Evolutionary conservation across 441 rosid genomes (phyloP), one percentile per base, ranked within the genome.

Genomic region (Bruguiera hainesii): DNA sequence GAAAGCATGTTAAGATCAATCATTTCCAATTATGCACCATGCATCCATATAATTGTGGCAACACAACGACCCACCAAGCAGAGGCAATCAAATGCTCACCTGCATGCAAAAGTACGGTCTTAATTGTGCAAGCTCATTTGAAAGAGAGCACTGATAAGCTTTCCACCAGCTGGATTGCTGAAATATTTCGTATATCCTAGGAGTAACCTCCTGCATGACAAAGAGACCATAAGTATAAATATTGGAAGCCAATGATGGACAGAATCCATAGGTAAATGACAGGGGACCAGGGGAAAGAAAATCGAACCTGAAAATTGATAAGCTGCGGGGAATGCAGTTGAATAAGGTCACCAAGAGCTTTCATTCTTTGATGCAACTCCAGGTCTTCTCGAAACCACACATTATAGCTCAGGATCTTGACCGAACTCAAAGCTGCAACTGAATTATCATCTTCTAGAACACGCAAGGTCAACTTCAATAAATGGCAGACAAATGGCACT

Each of bases 371-470:
- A 67, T 76, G 81, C 79, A 94, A 23, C 81, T 91, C 98, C 75
- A 94, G 67, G 75, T 91, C 98, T 73, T 91, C 97, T 46, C 96
- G 84, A 64, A 94, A 91, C 98, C 98, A 94, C 68, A 94, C 92
- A 85, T 94, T 94, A 80, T 94, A 94, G 83, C 80, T 94, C 85
- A 94, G 75, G 42, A 94, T 73, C 85, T 90, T 88, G 67, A 90
- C 63, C 21, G 89, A 64, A 73, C 70, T 51, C 18, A 63, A 39
- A 73, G 53, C 66, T 39, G 78, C 30, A 58, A 72, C 68, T 73
- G 88, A 81, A 64, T 52, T 60, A 63, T 73, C 62, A 50, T 76
- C 81, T 57, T 63, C 87, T 82, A 82, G 66, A 53, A 69, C 64
- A 66, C 29, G 68, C 2, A 55, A 23, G 28, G 29, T 55, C 29